A percentile compares a stretch with the other conserved stretches of the same genome.
Evolutionary conservation across 108 stramenopile genomes (phyloP).

Genomic region (Fragilaria radians): DNA sequence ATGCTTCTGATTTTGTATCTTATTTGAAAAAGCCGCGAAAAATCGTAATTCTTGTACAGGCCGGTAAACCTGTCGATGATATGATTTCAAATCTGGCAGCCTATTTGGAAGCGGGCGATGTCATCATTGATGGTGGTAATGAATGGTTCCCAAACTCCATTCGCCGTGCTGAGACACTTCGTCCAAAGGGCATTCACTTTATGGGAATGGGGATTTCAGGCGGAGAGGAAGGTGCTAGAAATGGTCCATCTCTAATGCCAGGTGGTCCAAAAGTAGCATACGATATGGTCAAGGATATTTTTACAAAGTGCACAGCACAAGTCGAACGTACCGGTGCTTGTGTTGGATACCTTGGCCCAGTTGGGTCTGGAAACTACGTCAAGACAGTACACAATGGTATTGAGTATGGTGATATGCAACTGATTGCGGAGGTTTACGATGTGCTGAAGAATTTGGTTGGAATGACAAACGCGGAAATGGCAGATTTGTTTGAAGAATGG

Average conservation of each 20-base stretch:
- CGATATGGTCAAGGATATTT: conserved; percentile 54
- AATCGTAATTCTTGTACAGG: conserved; percentile 55
- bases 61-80: conserved; percentile 38
- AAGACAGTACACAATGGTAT: conserved; percentile 91
- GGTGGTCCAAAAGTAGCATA: conserved; percentile 79
- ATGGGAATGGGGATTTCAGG: conserved; percentile 71
- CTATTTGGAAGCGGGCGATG: conserved; percentile 67
- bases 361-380: conserved; percentile 58
- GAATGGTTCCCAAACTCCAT: conserved; percentile 77
- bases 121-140: conserved; percentile 76
- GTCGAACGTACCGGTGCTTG: conserved; percentile 52
- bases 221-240: conserved; percentile 27
- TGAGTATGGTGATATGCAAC: conserved; percentile 88
- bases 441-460: conserved; percentile 57
- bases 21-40: conserved; percentile 57
- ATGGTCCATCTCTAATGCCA: conserved; percentile 73
- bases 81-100: conserved; percentile 47
- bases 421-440: conserved; percentile 85
- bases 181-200: conserved; percentile 57
- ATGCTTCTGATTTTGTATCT: conserved; percentile 31
- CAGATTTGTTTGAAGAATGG: conserved; percentile 68
- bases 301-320: conserved; percentile 59
- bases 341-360: conserved; percentile 66
- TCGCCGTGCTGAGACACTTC: conserved; percentile 48
- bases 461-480: conserved; percentile 69